A percentile compares a stretch with the other conserved stretches of the same genome.
Evolutionary conservation across 345 rosid species (phyloP).

Genomic region (Pelargonium nanum): DNA sequence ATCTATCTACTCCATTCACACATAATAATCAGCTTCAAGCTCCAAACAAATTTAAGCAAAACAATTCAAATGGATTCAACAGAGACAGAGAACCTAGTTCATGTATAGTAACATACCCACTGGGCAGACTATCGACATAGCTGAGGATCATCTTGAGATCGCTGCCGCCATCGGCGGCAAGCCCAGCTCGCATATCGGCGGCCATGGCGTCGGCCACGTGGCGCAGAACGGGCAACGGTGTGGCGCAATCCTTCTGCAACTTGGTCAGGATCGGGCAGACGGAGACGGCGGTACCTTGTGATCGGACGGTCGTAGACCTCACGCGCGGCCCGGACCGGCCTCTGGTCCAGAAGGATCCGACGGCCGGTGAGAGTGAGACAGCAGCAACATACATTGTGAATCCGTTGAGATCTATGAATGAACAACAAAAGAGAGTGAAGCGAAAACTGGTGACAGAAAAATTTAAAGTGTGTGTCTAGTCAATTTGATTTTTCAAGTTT

Average conservation of each 20-base stretch:
- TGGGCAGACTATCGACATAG: slow-evolving; percentile 63
- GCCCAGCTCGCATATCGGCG: slow-evolving; percentile 62
- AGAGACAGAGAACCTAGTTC: not conserved
- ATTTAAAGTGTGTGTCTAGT: not conserved
- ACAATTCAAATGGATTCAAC: not conserved
- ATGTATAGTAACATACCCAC: slow-evolving; percentile 49
- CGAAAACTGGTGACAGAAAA: not conserved
- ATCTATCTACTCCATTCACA: not conserved
- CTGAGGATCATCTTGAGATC: slow-evolving; percentile 80
- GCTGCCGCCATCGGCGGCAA: slow-evolving; percentile 55
- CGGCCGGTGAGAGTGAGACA: slow-evolving; percentile 23
- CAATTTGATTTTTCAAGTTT: not conserved
- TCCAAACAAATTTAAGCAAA: not conserved
- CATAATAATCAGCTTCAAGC: not conserved
- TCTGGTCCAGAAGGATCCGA: slow-evolving; percentile 27
- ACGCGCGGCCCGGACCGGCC: slow-evolving; percentile 6
- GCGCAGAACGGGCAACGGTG: slow-evolving; percentile 54
- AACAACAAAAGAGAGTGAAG: not conserved
- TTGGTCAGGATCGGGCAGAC: slow-evolving; percentile 45
- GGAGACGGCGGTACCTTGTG: slow-evolving; percentile 20
- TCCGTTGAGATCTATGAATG: slow-evolving; percentile 18
- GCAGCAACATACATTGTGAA: slow-evolving; percentile 33
- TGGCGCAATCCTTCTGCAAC: slow-evolving; percentile 56
- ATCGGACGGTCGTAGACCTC: slow-evolving; percentile 35
- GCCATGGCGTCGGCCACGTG: slow-evolving; percentile 58